Percentiles rank a stretch among this genome's conserved stretches.
Conservation (phyloP, 768 basidiomycete genomes). For the Coprinopsis strossmayeri region DNA sequence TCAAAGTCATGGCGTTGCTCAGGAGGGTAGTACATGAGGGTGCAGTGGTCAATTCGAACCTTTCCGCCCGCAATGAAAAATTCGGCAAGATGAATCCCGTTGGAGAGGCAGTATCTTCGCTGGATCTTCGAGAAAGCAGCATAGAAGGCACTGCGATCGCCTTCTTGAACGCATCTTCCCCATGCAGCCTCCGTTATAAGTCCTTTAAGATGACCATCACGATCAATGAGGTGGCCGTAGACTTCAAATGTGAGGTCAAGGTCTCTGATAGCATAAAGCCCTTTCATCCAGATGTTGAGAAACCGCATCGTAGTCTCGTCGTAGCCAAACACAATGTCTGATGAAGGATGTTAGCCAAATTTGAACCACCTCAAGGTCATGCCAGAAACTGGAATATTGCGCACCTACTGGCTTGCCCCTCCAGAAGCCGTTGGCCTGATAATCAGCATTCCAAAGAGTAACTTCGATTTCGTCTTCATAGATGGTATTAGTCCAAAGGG, state of each 20-base stretch:
- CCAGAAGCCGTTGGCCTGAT: constrained; percentile 30
- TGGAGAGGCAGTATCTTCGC: constrained; percentile 14
- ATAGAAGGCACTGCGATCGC: constrained; percentile 26
- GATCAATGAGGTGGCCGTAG: constrained; percentile 25
- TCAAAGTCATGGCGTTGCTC: constrained; percentile 17
- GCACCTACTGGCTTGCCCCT: constrained; percentile 30
- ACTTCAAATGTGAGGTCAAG: constrained; percentile 30
- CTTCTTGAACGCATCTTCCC: constrained; percentile 22
- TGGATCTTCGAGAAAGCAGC: constrained; percentile 24
- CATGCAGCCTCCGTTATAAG: constrained; percentile 29
- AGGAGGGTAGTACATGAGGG: constrained; percentile 14
- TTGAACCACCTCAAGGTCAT: neutral
- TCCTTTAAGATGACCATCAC: constrained; percentile 26
- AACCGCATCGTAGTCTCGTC: constrained; percentile 21
- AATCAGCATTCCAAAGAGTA: constrained; percentile 22
- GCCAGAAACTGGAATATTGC: constrained; percentile 10
- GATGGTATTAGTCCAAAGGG: constrained; percentile 29
- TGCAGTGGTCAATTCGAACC: constrained; percentile 25
- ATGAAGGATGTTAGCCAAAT: neutral
- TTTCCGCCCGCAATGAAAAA: constrained; percentile 29
- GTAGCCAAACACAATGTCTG: constrained; percentile 25
- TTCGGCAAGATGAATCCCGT: constrained; percentile 14
- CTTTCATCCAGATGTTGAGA: constrained; percentile 26
- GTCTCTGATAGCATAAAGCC: constrained; percentile 21
- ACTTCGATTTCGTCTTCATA: constrained; percentile 30